phyloP scores from a whole-genome alignment of 106 monocot species.

The Xerophyta viscosa region DNA sequence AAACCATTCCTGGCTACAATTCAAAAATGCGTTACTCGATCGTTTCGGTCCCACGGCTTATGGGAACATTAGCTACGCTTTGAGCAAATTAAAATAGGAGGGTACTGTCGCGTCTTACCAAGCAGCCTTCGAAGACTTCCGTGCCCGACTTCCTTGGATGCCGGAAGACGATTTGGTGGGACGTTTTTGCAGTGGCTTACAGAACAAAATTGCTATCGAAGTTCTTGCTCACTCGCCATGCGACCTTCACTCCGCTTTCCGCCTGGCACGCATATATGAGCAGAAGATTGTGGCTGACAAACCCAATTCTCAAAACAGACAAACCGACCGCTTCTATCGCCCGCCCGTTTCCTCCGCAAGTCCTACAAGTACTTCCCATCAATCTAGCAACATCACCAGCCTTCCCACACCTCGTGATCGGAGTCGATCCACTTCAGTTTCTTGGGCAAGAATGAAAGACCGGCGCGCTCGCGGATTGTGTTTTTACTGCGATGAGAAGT shows the following conservation, averaged over 20 bases:
- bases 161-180: neutral
- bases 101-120: neutral
- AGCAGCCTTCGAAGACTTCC: neutral
- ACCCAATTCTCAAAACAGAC: too few relatives aligned
- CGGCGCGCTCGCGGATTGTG: neutral
- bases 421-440: neutral
- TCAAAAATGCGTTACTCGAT: neutral
- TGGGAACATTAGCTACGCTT: neutral
- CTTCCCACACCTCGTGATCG: neutral
- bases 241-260: neutral
- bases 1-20: neutral
- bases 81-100: neutral
- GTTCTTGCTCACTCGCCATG: neutral
- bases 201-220: neutral
- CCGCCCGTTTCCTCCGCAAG: too few relatives aligned
- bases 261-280: neutral
- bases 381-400: too few relatives aligned
- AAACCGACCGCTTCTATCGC: too few relatives aligned
- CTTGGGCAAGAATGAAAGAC: neutral
- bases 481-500: neutral
- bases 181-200: neutral
- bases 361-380: too few relatives aligned
- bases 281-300: too few relatives aligned
- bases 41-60: neutral
- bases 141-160: neutral